Evolutionary conservation across 805 yeast species (phyloP).

Genomic region (Candida methanosorbosa): DNA sequence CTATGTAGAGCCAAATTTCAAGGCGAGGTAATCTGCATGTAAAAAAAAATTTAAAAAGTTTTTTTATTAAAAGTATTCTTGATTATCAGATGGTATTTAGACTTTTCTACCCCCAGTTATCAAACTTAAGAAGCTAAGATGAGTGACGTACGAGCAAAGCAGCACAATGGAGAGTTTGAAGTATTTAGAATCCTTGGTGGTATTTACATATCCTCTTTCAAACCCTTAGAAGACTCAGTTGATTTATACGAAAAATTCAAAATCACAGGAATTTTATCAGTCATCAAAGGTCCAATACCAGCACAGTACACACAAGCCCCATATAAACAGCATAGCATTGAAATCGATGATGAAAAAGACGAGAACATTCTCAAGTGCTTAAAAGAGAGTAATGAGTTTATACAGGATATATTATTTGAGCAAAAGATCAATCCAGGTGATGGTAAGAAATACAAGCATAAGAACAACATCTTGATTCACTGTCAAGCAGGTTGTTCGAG

Average conservation of each 20-base stretch:
- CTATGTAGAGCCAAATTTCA: no score
- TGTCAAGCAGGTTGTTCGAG: slow-evolving; percentile 47
- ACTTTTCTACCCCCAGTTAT: no score
- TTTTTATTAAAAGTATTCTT: background rate
- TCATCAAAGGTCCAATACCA: slow-evolving; percentile 58
- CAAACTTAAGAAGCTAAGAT: no score
- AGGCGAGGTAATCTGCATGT: no score
- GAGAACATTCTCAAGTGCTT: slow-evolving; percentile 59
- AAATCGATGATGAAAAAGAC: slow-evolving; percentile 63
- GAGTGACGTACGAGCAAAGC: no score
- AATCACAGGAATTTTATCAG: slow-evolving; percentile 67
- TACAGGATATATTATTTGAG: slow-evolving; percentile 53
- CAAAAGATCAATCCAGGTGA: slow-evolving; percentile 21
- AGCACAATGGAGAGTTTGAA: no score
- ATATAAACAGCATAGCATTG: slow-evolving; percentile 51
- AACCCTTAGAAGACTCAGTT: slow-evolving; percentile 47
- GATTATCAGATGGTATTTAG: no score
- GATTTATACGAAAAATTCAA: slow-evolving; percentile 43
- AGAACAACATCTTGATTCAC: slow-evolving; percentile 39
- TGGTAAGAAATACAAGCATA: no score
- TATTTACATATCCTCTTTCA: slow-evolving; percentile 66
- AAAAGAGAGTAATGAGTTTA: slow-evolving; percentile 54
- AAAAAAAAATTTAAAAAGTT: background rate
- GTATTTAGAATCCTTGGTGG: slow-evolving; percentile 68
- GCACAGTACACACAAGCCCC: slow-evolving; percentile 31